Evolutionary conservation across 75 land plant genomes (phyloP).

Genomic region (Chamaecyparis obtusa): DNA sequence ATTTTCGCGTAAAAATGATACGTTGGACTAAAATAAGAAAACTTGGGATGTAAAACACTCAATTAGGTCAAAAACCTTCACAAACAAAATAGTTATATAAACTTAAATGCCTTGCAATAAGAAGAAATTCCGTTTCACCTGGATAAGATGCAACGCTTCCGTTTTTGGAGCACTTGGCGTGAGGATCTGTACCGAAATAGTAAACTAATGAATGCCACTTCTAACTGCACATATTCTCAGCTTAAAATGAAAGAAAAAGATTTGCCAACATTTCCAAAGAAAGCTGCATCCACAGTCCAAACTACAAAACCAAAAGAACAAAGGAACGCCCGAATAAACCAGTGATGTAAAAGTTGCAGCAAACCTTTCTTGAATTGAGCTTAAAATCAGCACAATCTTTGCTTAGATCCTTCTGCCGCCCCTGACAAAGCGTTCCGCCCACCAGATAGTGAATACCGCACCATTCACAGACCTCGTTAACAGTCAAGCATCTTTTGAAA

Average conservation of each 20-base stretch:
- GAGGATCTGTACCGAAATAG: neutral
- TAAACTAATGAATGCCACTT: neutral
- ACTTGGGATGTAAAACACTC: too few relatives aligned
- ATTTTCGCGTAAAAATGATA: too few relatives aligned
- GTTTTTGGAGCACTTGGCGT: neutral
- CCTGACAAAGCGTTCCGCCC: neutral
- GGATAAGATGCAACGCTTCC: neutral
- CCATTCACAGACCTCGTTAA: neutral
- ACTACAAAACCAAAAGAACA: neutral
- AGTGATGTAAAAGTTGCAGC: neutral
- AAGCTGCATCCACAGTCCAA: neutral
- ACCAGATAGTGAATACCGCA: neutral
- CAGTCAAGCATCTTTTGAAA: neutral
- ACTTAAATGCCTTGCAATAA: neutral
- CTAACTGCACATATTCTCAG: neutral
- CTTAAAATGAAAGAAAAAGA: neutral
- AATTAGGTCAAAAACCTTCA: too few relatives aligned
- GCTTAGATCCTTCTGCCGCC: neutral
- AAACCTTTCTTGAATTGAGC: neutral
- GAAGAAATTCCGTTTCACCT: neutral
- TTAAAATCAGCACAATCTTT: neutral
- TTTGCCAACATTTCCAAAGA: neutral
- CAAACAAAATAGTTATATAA: neutral
- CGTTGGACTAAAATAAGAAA: too few relatives aligned
- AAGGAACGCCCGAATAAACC: neutral